Base-by-base conservation (phyloP, 2,329 filamentous ascomycete species). In the Gaeumannomyces tritici region DNA sequence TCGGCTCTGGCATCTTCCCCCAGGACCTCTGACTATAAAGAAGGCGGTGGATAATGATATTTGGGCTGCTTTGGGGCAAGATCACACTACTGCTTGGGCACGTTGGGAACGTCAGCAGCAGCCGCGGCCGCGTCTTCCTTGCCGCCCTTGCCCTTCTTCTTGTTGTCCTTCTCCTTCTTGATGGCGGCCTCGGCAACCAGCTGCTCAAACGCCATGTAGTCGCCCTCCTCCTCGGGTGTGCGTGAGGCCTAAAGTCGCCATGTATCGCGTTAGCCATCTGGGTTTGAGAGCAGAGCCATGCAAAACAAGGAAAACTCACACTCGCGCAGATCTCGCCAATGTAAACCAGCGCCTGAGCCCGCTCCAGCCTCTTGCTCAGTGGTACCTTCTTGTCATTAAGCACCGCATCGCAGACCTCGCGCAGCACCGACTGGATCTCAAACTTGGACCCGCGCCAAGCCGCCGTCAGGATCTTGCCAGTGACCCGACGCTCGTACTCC, bases 191-290 rank as follows among this genome's bases (percentile, higher is more conserved):
- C 95, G 60, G 95, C 93, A 75, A 99, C 96, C 62, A 99, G 87
- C 76, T 98, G 92, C 75, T 99, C 95, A 69, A 99, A 99, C 21
- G 93, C 93, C 85, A 99, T 96, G 77, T 96, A 98, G 71, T 98
- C 95, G 66, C 95, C 93, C 76, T 99, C 95, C 79, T 99, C 95
- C 67, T 99, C 95, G 55, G 93, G 89, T 62, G 93, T 89, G 65
- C 95, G 88, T 74, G 89, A 84, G 55, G 93, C 91, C 93, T 97
- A 67, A 59, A 51, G 12, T 59, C 27, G 26, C 58, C 2, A 12
- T 42, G 13, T 42, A 21, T 61, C 66, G 64, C 66, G 67, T 65
- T 63, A 64, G 62, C 65, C 54, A 63, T 61, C 33, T 60, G 21
- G 68, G 2, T 27, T 67, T 66, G 55, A 64, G 28, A 47, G 29